A percentile compares a stretch with the other conserved stretches of the same genome.
Evolutionary conservation across 148 eudicot genomes (phyloP).

Genomic region (Mesembryanthemum crystallinum): DNA sequence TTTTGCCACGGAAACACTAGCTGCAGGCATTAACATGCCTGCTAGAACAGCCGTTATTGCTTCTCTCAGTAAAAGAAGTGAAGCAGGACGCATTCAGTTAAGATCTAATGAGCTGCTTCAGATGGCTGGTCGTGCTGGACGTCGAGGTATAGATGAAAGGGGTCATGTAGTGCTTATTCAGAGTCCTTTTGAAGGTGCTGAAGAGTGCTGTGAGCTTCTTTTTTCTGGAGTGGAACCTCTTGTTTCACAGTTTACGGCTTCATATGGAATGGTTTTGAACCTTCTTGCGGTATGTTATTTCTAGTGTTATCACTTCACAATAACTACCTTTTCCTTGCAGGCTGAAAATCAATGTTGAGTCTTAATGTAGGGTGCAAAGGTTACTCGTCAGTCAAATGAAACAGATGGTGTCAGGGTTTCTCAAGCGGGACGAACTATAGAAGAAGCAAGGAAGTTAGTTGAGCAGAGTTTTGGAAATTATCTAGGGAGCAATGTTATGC

Average conservation of each 20-base stretch:
- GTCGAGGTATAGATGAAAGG: slow-evolving; percentile 92
- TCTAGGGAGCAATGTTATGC: slow-evolving; percentile 96
- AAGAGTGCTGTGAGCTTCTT: slow-evolving; percentile 87
- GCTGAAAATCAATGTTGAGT: slow-evolving; percentile 17
- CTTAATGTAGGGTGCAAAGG: slow-evolving; percentile 72
- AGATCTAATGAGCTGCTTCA: slow-evolving; percentile 87
- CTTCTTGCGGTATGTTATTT: slow-evolving; percentile 73
- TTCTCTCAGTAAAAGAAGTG: slow-evolving; percentile 87
- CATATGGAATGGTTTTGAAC: slow-evolving; percentile 98
- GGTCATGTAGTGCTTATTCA: slow-evolving; percentile 96
- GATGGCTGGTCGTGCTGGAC: slow-evolving; percentile 99
- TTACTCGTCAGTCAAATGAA: slow-evolving; percentile 60
- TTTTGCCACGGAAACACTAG: slow-evolving; percentile 98
- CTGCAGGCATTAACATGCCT: slow-evolving; percentile 99
- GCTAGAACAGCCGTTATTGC: slow-evolving; percentile 96
- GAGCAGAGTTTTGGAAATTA: slow-evolving; percentile 99
- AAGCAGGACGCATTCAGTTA: slow-evolving; percentile 75
- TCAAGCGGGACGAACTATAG: slow-evolving; percentile 74
- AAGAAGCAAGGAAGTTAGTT: slow-evolving; percentile 93
- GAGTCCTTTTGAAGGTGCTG: slow-evolving; percentile 86
- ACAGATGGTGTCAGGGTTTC: slow-evolving; percentile 44
- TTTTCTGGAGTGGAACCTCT: slow-evolving; percentile 91
- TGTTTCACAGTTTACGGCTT: slow-evolving; percentile 95
- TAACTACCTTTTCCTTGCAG: slow-evolving; percentile 13
- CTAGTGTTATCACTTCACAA: slow-evolving; percentile 8